These are phyloP conservation scores for Anisodus acutangulus DNA, from an alignment of 257 asterid genomes.

Conservation along the genomic window DNA sequence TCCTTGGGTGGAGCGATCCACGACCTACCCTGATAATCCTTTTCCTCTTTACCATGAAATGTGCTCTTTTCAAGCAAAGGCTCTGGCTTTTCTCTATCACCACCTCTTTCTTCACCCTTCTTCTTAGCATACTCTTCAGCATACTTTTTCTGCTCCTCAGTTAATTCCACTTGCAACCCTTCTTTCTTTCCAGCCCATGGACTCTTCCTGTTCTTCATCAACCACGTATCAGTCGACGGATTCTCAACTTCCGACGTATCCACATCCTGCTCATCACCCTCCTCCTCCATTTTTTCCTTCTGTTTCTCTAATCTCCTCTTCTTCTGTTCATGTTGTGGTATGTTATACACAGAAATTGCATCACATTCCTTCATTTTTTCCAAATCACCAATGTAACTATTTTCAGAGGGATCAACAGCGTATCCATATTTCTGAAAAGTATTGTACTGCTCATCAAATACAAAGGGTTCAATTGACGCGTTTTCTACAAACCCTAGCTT, in stretches of 20 bases:
- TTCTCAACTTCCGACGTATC: slow-evolving; percentile 63
- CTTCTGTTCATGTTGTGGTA: slow-evolving; percentile 83
- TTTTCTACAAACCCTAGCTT: slow-evolving; percentile 92
- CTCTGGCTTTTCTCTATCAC: slow-evolving; percentile 68
- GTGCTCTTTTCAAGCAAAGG: slow-evolving; percentile 70
- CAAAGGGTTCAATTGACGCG: slow-evolving; percentile 77
- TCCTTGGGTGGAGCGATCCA: slow-evolving; percentile 98
- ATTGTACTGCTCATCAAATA: slow-evolving; percentile 94
- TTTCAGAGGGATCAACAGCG: slow-evolving; percentile 92
- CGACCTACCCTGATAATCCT: slow-evolving; percentile 96
- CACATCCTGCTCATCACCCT: slow-evolving; percentile 47
- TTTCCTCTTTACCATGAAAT: slow-evolving; percentile 94
- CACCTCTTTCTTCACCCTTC: slow-evolving; percentile 83
- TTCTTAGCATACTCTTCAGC: slow-evolving; percentile 97
- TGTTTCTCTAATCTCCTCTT: slow-evolving; percentile 79
- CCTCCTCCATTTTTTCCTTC: slow-evolving; percentile 72
- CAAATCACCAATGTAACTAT: slow-evolving; percentile 73
- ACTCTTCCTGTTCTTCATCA: slow-evolving; percentile 88
- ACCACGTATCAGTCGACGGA: slow-evolving; percentile 85
- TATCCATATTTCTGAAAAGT: slow-evolving; percentile 89
- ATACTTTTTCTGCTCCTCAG: slow-evolving; percentile 97
- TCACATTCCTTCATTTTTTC: slow-evolving; percentile 58
- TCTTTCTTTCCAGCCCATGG: slow-evolving; percentile 97
- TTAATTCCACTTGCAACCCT: slow-evolving; percentile 70
- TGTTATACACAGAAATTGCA: slow-evolving; percentile 80